Percentiles rank a stretch among this genome's conserved stretches.
Conservation (phyloP, 495 filamentous ascomycete species). For the Penicillium silybi region DNA sequence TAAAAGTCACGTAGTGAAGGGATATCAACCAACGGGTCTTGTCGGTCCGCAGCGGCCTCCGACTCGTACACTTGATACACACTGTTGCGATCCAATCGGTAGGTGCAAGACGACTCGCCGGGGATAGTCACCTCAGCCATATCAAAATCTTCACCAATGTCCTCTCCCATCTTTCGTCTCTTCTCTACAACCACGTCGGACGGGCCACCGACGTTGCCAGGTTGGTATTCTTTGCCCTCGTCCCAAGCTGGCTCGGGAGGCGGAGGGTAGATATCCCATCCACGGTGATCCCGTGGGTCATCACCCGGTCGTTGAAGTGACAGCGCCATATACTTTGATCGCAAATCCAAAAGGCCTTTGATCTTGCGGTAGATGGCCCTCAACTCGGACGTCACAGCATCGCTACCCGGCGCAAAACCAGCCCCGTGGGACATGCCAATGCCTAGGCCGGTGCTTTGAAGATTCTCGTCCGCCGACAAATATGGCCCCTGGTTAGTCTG, state of each 20-base stretch:
- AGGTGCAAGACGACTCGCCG: slow-evolving; percentile 60
- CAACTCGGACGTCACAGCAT: slow-evolving; percentile 75
- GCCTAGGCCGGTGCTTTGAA: slow-evolving; percentile 51
- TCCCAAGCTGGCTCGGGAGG: slow-evolving; percentile 90
- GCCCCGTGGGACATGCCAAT: slow-evolving; percentile 44
- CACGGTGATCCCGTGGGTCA: slow-evolving; percentile 80
- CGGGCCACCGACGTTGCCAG: slow-evolving; percentile 13
- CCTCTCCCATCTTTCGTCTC: slow-evolving; percentile 75
- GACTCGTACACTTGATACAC: slow-evolving; percentile 86
- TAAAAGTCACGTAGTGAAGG: slow-evolving; percentile 92
- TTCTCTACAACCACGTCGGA: slow-evolving; percentile 40
- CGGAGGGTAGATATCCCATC: slow-evolving; percentile 86
- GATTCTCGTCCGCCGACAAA: slow-evolving; percentile 40
- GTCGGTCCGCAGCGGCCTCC: slow-evolving; percentile 52
- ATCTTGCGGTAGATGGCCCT: slow-evolving; percentile 83
- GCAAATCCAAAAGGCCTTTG: slow-evolving; percentile 74
- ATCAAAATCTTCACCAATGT: slow-evolving; percentile 89
- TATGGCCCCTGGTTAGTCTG: slow-evolving; percentile 28
- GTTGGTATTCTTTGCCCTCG: slow-evolving; percentile 54
- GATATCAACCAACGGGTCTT: slow-evolving; percentile 69
- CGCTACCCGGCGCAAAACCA: slow-evolving; percentile 54
- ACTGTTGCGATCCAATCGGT: slow-evolving; percentile 72
- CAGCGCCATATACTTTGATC: slow-evolving; percentile 83
- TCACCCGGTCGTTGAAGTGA: slow-evolving; percentile 75
- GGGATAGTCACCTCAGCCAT: slow-evolving; percentile 73